Base-by-base conservation (phyloP, 495 filamentous ascomycete species). In the Podospora comata region DNA sequence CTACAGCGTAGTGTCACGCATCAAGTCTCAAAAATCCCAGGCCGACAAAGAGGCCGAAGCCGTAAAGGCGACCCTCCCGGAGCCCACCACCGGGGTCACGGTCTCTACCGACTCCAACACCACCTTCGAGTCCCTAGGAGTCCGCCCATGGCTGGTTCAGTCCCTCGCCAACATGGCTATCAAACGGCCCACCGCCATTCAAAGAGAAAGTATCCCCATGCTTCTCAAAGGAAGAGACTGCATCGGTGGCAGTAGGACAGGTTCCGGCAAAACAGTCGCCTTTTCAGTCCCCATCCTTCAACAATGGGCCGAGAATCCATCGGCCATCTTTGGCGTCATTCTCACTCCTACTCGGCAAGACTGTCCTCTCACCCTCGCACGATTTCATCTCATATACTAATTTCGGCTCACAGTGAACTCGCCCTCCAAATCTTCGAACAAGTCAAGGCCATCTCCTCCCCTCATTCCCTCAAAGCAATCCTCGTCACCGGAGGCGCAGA, bases 191-290 rank as follows among this genome's bases (percentile, higher is more conserved):
- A 98, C 95, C 0, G 89, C 89, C 65, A 98, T 99, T 81, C 95
- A 99, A 71, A 90, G 89, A 70, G 90, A 88, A 62, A 96, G 91
- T 78, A 97, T 99, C 74, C 92, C 92, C 20, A 89, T 91, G 72
- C 97, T 98, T 58, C 76, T 99, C 64, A 88, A 92, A 74, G 95
- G 95, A 4, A 85, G 90, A 70, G 92, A 98, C 79, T 97, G 93
- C 71, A 97, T 99, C 71, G 95, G 96, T 71, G 92, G 93, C 19
- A 96, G 92, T 72, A 85, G 91, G 65, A 99, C 95, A 3, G 95
- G 95, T 80, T 97, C 94, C n/a, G 95, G 95, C 76, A 99, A 99
- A 82, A 99, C 95, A n/a, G 88, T 97, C 56, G 94, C 95, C 44
- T 99, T 99, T 79, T 89, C 94, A 15, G 92, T 91, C 9, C 95